These are phyloP conservation scores for Halenospora varia DNA, from an alignment of 495 filamentous ascomycete species.

Conservation along the genomic window DNA sequence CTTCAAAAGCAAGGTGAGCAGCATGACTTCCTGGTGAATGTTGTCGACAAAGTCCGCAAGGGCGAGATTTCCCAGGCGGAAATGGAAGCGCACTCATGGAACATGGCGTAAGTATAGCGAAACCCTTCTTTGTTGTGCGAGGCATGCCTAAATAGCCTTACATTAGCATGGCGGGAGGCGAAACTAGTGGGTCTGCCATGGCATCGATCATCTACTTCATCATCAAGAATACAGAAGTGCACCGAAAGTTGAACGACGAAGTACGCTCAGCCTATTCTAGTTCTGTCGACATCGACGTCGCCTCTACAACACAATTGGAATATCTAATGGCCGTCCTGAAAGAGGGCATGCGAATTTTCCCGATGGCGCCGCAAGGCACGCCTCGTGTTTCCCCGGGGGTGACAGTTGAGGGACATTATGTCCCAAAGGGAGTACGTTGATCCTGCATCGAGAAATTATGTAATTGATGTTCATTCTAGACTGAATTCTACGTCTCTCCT, in stretches of 20 bases:
- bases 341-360: constrained; percentile 36
- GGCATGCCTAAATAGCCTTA: background rate
- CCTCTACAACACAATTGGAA: constrained; percentile 21
- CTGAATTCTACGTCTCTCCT: constrained; percentile 30
- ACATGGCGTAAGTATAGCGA: constrained; percentile 17
- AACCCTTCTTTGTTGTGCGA: background rate
- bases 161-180: constrained; percentile 28
- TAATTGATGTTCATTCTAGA: constrained; percentile 11
- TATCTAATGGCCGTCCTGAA: constrained; percentile 40
- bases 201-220: constrained; percentile 21
- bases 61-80: constrained; percentile 25
- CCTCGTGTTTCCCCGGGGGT: constrained; percentile 30
- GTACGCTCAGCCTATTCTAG: constrained; percentile 9
- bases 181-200: constrained; percentile 23
- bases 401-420: constrained; percentile 28
- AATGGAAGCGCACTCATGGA: constrained; percentile 20
- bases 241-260: constrained; percentile 8
- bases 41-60: constrained; percentile 20
- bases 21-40: constrained; percentile 25
- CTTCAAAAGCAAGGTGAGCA: constrained; percentile 11
- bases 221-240: constrained; percentile 3
- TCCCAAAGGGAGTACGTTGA: constrained; percentile 24
- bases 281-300: constrained; percentile 19
- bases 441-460: background rate
- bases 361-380: constrained; percentile 28